Evolutionary conservation across 2,329 filamentous ascomycete genomes (phyloP).

Genomic region (Aspergillus neoniger): DNA sequence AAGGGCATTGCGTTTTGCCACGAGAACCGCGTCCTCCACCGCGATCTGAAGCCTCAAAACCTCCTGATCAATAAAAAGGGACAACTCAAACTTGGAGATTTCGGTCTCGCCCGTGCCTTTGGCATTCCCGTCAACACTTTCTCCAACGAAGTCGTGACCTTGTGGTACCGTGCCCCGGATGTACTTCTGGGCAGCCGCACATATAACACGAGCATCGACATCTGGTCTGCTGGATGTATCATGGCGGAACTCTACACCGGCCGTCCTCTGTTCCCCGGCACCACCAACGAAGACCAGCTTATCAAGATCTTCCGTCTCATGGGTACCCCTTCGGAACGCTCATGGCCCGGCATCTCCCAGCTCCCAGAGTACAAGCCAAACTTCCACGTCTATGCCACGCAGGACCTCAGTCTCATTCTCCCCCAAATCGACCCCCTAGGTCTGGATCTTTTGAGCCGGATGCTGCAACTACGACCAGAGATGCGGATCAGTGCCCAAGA

Average conservation of each 20-base stretch:
- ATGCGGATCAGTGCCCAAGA: constrained; percentile 85
- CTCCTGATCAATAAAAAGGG: constrained; percentile 92
- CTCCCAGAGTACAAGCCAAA: constrained; percentile 98
- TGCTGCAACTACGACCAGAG: constrained; percentile 92
- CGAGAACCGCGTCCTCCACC: constrained; percentile 92
- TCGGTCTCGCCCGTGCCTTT: constrained; percentile 89
- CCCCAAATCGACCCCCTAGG: constrained; percentile 87
- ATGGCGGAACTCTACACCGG: constrained; percentile 99
- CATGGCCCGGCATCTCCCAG: constrained; percentile 91
- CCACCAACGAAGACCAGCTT: constrained; percentile 96
- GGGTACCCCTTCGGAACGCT: constrained; percentile 93
- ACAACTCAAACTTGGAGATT: constrained; percentile 88
- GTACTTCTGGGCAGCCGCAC: constrained; percentile 91
- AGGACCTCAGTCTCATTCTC: constrained; percentile 82
- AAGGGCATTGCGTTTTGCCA: constrained; percentile 97
- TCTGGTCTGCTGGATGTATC: constrained; percentile 98
- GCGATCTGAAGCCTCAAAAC: constrained; percentile 95
- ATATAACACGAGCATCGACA: constrained; percentile 99
- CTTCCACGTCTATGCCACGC: constrained; percentile 91
- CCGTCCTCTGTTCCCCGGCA: constrained; percentile 91
- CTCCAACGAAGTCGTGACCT: constrained; percentile 94
- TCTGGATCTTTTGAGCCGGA: constrained; percentile 81
- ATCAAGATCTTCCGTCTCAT: constrained; percentile 97
- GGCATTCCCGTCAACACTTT: constrained; percentile 98
- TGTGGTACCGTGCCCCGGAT: constrained; percentile 97